phyloP scores from a whole-genome alignment of 1,139 yeast genomes.

The Taphrina wiesneri region DNA sequence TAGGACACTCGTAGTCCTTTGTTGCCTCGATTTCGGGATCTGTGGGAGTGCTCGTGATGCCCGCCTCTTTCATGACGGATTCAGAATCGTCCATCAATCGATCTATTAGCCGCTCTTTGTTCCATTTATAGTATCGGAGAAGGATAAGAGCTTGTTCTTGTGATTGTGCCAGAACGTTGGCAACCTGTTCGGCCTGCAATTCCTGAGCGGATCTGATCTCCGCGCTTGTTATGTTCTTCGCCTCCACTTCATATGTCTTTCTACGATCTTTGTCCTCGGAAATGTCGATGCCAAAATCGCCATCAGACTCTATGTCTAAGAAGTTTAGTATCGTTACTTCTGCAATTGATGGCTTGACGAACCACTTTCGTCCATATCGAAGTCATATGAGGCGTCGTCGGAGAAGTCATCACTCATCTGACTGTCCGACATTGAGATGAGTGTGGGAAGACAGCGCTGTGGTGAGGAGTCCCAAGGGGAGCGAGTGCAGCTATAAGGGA shows the following conservation, averaged over 20 bases:
- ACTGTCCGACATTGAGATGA: slow-evolving; percentile 19
- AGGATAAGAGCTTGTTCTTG: slow-evolving; percentile 54
- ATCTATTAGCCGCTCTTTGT: slow-evolving; percentile 68
- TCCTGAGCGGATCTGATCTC: slow-evolving; percentile 43
- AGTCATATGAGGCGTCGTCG: slow-evolving; percentile 22
- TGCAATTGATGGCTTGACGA: too few species aligned
- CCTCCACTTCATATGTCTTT: slow-evolving; percentile 43
- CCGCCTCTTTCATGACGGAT: slow-evolving; percentile 53
- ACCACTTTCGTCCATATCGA: slow-evolving; percentile 24
- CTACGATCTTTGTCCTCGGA: slow-evolving; percentile 40
- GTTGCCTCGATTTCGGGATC: slow-evolving; percentile 40
- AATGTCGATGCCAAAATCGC: slow-evolving; percentile 39
- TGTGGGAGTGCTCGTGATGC: slow-evolving; percentile 47
- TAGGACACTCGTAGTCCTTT: slow-evolving; percentile 55
- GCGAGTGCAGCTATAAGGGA: background rate
- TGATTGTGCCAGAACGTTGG: slow-evolving; percentile 47
- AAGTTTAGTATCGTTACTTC: background rate
- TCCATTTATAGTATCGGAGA: slow-evolving; percentile 69
- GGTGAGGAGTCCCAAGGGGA: too few species aligned
- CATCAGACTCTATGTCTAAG: slow-evolving; percentile 40
- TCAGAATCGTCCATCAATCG: slow-evolving; percentile 60
- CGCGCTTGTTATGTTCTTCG: slow-evolving; percentile 42
- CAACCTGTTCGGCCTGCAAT: slow-evolving; percentile 43
- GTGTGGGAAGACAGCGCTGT: too few species aligned
- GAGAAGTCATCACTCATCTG: slow-evolving; percentile 20